Evolutionary conservation across 805 yeast genomes (phyloP), one percentile per base, ranked within the genome.

Genomic region (Jamesozyma gamospora): DNA sequence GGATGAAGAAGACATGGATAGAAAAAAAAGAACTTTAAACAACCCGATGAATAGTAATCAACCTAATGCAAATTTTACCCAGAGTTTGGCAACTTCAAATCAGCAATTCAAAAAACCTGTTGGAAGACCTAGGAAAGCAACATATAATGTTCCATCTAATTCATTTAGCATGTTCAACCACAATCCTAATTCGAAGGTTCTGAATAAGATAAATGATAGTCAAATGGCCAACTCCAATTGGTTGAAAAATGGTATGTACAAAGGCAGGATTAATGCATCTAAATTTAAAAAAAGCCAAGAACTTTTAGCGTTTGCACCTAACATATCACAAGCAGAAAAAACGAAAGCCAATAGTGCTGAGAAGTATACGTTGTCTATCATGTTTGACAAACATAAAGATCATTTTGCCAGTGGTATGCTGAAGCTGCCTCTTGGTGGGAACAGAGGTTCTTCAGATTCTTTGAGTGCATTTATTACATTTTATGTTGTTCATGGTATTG

Each of bases 351-450:
- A 69, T 24, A 58, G 61, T 1, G 67, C 70, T 37, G 77, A 79
- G 42, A 70, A 72, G 42, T 84, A 75, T 57, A 69, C 72, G 40
- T 62, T 84, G 4, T 79, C 82, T 0, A 71, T 79, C 6, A 63
- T 82, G 35, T 84, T 81, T 46, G 78, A 78, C 49, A 70, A 69
- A 41, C 75, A 77, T 49, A 66, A 71, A 40, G 81, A 75, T 37
- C 71, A 71, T 44, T 72, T 79, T 40, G 94, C 90, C 1, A 75
- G 81, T 25, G 95, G 94, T 3, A 65, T 82, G 50, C 64, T 84
- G 41, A 76, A 75, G 42, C 63, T 85, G 25, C 87, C 90, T 0
- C 55, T 64, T 1, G 79, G 82, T 0, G 65, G 70, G 37, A 84
- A 82, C 53, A 72, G 78, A 33, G 74, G 75, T 46, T 64, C 73